Conservation (phyloP, 2,329 filamentous ascomycete species). For the Alternaria triticimaculans region DNA sequence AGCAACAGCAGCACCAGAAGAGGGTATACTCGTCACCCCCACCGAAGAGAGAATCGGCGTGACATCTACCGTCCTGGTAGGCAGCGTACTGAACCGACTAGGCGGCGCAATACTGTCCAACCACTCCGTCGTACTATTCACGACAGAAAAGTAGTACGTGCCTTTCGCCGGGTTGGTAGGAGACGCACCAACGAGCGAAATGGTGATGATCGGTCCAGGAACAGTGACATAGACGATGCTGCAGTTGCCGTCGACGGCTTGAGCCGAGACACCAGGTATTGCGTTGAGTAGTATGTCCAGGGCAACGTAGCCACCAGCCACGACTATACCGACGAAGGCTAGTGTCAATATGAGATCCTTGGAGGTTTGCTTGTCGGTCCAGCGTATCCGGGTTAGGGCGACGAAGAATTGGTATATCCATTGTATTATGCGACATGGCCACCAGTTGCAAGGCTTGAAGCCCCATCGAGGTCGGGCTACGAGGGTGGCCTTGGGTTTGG, state of each 20-base stretch:
- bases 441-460: slow-evolving; percentile 17
- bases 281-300: slow-evolving; percentile 30
- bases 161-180: slow-evolving; percentile 33
- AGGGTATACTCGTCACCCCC: background rate
- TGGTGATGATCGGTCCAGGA: slow-evolving; percentile 42
- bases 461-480: background rate
- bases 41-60: slow-evolving; percentile 9
- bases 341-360: slow-evolving; percentile 26
- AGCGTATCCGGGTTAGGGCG: slow-evolving; percentile 15
- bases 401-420: slow-evolving; percentile 17
- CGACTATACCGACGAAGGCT: slow-evolving; percentile 6
- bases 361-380: slow-evolving; percentile 4
- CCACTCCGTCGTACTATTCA: slow-evolving; percentile 44
- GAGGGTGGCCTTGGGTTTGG: background rate
- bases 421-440: slow-evolving; percentile 28
- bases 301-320: slow-evolving; percentile 25
- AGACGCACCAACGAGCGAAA: slow-evolving; percentile 36
- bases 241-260: slow-evolving; percentile 32
- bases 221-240: slow-evolving; percentile 44
- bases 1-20: background rate
- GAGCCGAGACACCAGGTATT: slow-evolving; percentile 32
- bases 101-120: slow-evolving; percentile 38
- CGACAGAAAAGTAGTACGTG: slow-evolving; percentile 44
- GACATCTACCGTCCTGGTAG: slow-evolving; percentile 6
- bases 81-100: slow-evolving; percentile 20